These are phyloP conservation scores for Xylariaceae sp. DNA, from an alignment of 2,329 filamentous ascomycete genomes.

Conservation along the genomic window DNA sequence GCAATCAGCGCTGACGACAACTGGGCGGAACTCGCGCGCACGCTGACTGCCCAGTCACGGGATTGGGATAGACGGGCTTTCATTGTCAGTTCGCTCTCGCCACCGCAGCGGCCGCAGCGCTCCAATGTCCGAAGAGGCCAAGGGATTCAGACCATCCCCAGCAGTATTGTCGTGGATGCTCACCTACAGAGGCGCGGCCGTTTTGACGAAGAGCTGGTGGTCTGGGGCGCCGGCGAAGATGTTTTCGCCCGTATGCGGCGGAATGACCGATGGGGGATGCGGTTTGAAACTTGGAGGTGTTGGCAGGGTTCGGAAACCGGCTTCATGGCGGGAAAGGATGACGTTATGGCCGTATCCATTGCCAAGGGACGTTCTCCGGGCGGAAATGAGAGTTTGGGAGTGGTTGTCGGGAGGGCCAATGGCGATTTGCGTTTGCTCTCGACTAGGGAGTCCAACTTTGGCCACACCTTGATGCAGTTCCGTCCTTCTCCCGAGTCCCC, in stretches of 20 bases:
- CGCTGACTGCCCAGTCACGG: slow-evolving; percentile 47
- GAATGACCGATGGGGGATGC: slow-evolving; percentile 19
- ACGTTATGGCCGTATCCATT: slow-evolving; percentile 46
- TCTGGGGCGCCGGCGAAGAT: slow-evolving; percentile 51
- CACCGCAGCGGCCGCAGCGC: slow-evolving; percentile 10
- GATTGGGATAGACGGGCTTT: slow-evolving; percentile 50
- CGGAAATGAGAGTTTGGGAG: slow-evolving; percentile 28
- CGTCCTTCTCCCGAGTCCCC: slow-evolving; percentile 8
- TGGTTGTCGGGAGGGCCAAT: slow-evolving; percentile 48
- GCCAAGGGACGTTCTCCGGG: slow-evolving; percentile 33
- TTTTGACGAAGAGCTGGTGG: slow-evolving; percentile 41
- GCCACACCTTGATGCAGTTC: slow-evolving; percentile 28
- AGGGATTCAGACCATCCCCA: slow-evolving; percentile 36
- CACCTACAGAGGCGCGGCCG: slow-evolving; percentile 34
- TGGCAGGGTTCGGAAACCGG: slow-evolving; percentile 39
- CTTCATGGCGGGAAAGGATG: slow-evolving; percentile 44
- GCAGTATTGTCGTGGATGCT: slow-evolving; percentile 48
- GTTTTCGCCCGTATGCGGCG: slow-evolving; percentile 42
- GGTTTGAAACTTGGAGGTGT: slow-evolving; percentile 36
- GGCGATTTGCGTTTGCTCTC: slow-evolving; percentile 46
- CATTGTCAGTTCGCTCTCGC: slow-evolving; percentile 36
- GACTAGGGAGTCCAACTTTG: slow-evolving; percentile 34
- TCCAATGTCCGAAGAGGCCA: slow-evolving; percentile 2
- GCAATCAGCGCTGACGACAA: slow-evolving; percentile 22
- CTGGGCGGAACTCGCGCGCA: slow-evolving; percentile 38